phyloP scores from a whole-genome alignment of 2,329 filamentous ascomycete species.

The Alternaria arborescens region DNA sequence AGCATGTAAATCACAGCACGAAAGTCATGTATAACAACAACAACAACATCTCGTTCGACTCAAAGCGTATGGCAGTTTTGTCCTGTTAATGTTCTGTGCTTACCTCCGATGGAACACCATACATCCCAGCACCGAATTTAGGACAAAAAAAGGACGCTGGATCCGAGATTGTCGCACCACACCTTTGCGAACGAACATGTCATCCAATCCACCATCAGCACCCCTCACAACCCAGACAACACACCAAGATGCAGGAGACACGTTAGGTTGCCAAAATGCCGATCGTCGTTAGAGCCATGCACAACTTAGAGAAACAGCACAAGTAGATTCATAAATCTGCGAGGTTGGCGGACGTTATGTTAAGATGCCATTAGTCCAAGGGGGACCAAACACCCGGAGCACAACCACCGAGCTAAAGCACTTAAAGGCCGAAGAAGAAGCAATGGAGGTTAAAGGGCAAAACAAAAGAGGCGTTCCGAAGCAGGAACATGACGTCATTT shows the following conservation, averaged over 20 bases:
- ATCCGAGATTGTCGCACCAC: background rate
- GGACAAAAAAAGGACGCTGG: background rate
- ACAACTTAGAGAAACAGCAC: background rate
- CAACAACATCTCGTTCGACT: background rate
- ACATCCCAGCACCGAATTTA: background rate
- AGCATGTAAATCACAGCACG: constrained; percentile 7
- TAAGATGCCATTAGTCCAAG: background rate
- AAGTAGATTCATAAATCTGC: background rate
- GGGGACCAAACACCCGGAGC: background rate
- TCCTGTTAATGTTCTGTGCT: background rate
- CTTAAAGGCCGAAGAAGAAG: background rate
- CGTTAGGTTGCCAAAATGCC: background rate
- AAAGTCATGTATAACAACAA: constrained; percentile 7
- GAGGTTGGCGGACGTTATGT: background rate
- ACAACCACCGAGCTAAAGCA: background rate
- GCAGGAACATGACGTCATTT: constrained; percentile 3
- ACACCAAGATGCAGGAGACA: background rate
- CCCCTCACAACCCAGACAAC: background rate
- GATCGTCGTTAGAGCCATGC: background rate
- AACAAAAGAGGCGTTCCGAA: background rate
- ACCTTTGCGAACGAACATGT: background rate
- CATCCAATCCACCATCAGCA: background rate
- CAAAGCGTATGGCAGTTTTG: background rate
- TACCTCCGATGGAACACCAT: background rate
- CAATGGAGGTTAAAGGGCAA: background rate